Evolutionary conservation across 225 moss, liverwort and hornwort genomes (phyloP), one percentile per base, ranked within the genome.

Genomic region (Sphagnum tenellum): DNA sequence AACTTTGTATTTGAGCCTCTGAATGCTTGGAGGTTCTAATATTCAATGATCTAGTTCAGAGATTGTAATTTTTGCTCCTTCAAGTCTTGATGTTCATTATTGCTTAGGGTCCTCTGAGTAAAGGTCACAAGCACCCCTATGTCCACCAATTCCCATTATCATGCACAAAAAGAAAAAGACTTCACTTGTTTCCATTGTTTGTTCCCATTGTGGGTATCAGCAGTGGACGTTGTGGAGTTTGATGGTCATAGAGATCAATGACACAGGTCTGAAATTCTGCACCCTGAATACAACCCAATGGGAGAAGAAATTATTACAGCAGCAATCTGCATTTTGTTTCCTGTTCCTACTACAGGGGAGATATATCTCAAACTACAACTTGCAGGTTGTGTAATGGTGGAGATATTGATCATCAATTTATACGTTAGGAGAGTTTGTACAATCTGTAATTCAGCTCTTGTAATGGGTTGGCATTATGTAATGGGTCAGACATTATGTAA

Each of bases 231-330:
- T 46, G 67, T 12, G 76, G 66, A 29, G 70, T 73, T 54, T 62
- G 5, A 45, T 71, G 44, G 0, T 76, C 49, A 48, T 80, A 52
- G 0, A 73, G 76, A 48, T 66, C 58, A 59, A 76, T 73, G 8
- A 84, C 77, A 3, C 76, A 75, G 12, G 78, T 70, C 4, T 73
- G 75, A 44, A 81, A 76, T 49, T 7, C 3, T 78, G 85, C 63
- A 68, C 3, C 2, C 83, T 48, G 12, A 87, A 14, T 5, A 73
- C 53, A 63, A 81, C 2, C 82, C 81, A 0, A 77, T 44, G 0
- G 73, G 4, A 4, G 77, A 60, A 3, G 77, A 74, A 9, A 57
- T 10, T 3, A 65, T 66, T 7, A 75, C 73, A 47, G 68, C 72
- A 12, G 77, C 82, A 0, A 79, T 49, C 67, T 78, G 11, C 54